Conservation (phyloP, 2,329 filamentous ascomycete species). For the Aspergillus caelatus region DNA sequence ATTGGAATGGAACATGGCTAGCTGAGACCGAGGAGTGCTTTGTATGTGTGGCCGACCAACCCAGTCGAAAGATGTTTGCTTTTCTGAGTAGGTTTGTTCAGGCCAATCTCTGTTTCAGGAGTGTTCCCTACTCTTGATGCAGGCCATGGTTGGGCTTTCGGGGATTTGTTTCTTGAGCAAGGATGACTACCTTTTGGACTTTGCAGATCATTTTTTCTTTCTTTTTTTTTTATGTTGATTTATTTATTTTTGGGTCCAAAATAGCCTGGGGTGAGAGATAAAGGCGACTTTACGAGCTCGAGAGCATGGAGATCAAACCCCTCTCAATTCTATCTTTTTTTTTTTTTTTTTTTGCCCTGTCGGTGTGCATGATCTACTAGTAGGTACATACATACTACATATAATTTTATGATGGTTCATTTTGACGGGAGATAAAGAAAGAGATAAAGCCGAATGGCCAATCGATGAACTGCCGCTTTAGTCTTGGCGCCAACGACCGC, state of each 20-base stretch:
- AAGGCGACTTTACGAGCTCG: neutral
- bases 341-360: neutral
- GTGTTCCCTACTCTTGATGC: neutral
- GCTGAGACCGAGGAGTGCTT: neutral
- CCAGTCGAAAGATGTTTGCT: neutral
- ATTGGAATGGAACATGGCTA: neutral
- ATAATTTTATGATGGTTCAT: too few species aligned
- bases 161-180: neutral
- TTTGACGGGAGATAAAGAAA: neutral
- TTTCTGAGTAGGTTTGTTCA: neutral
- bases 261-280: neutral
- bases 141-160: neutral
- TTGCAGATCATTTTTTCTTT: neutral
- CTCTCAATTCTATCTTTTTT: too few species aligned
- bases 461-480: conserved; percentile 18
- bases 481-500: conserved; percentile 23
- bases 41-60: neutral
- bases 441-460: conserved; percentile 4
- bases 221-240: neutral
- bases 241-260: neutral
- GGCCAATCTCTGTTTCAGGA: neutral
- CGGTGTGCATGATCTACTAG: neutral
- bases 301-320: neutral
- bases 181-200: neutral
- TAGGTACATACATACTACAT: neutral